Base-by-base conservation (phyloP, 805 yeast species). In the Komagataella phaffii region DNA sequence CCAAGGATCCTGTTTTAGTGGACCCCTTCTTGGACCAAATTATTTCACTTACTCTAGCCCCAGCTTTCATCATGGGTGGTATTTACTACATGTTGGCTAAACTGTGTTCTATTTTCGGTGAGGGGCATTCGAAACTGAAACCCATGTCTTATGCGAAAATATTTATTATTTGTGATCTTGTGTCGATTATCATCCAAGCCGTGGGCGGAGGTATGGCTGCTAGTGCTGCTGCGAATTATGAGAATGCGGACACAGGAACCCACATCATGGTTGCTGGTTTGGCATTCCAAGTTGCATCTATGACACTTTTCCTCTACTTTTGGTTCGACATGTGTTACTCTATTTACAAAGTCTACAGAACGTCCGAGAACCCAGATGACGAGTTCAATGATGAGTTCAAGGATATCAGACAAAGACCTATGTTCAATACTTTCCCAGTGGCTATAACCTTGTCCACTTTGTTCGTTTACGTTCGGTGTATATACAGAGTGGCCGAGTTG, bases 11-110 rank as follows among this genome's bases (percentile, higher is more conserved):
- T 50, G 46, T 51, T 14, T 59, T 66, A 44, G 55, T 65, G 45
- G 63, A 72, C 50, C 67, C 72, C 24, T 88, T 73, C 59, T 60
- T 84, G 46, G 65, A 81, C 58, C 95, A 88, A 63, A 75, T 83
- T 55, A 75, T 81, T 52, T 72, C 82, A 58, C 67, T 88, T 52
- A 86, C 91, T 0, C 65, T 88, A 49, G 91, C 88, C 0, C 96
- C 96, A 0, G 88, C 87, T 18, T 84, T 88, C 63, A 70, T 85
- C 47, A 84, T 86, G 86, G 96, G 85, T 3, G 96, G 91, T 1
- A 71, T 88, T 2, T 89, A 88, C 66, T 83, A 75, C 56, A 70
- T 81, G 51, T 66, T 88, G 56, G 88, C 85, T 5, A 84, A 86
- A 64, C 58, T 84, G 49, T 70, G 81, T 48, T 79, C 82, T 52